These are phyloP conservation scores for Meyerozyma athensensis DNA, from an alignment of 1,139 yeast genomes.

Conservation along the genomic window DNA sequence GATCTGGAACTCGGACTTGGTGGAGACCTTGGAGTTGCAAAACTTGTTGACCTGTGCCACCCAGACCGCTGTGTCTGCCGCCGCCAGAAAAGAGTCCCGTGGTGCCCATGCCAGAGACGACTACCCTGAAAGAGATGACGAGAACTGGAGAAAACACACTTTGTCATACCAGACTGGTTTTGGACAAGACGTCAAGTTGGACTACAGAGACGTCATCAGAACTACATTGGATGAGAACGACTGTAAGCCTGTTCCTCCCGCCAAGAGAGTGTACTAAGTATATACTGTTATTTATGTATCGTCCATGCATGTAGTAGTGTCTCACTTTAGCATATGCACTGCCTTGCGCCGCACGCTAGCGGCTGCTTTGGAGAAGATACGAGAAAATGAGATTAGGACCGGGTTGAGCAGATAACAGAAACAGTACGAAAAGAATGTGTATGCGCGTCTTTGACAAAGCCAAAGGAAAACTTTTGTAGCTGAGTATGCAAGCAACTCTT, in stretches of 20 bases:
- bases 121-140: slow-evolving; percentile 93
- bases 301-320: neutral
- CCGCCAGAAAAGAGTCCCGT: slow-evolving; percentile 94
- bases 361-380: neutral
- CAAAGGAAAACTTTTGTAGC: too few relatives aligned
- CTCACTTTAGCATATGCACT: neutral
- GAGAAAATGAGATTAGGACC: too few relatives aligned
- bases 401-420: too few relatives aligned
- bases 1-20: slow-evolving; percentile 98
- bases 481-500: neutral
- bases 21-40: slow-evolving; percentile 93
- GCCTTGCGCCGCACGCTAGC: too few relatives aligned
- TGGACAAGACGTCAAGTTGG: slow-evolving; percentile 71
- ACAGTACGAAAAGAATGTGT: too few relatives aligned
- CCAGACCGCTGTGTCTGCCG: slow-evolving; percentile 93
- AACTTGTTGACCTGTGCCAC: slow-evolving; percentile 96
- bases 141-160: slow-evolving; percentile 96
- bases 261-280: slow-evolving; percentile 79
- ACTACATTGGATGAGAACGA: slow-evolving; percentile 86
- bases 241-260: slow-evolving; percentile 96
- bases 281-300: slow-evolving; percentile 3
- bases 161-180: slow-evolving; percentile 79
- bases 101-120: slow-evolving; percentile 99
- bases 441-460: too few relatives aligned
- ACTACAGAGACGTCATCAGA: slow-evolving; percentile 81